phyloP scores from a whole-genome alignment of 2,329 filamentous ascomycete species.

The Metarhizium sp. region DNA sequence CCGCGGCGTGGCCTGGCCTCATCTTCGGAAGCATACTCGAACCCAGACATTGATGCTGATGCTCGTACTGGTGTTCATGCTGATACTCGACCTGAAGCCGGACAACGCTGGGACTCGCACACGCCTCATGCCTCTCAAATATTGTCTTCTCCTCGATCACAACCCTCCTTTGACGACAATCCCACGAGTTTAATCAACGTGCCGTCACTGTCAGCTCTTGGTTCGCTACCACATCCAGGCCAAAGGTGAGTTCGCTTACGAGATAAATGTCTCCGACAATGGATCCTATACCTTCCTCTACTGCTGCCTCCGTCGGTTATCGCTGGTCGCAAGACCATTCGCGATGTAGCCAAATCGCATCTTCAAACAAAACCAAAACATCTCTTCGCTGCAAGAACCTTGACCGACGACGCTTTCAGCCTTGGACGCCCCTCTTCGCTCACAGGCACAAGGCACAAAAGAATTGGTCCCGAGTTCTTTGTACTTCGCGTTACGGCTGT shows the following conservation, averaged over 20 bases:
- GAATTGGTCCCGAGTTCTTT: not conserved
- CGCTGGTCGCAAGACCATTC: not conserved
- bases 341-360: not conserved
- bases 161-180: slow-evolving; percentile 24
- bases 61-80: not conserved
- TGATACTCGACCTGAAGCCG: not conserved
- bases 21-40: slow-evolving; percentile 13
- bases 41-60: slow-evolving; percentile 3
- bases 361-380: not conserved
- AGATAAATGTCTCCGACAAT: not conserved
- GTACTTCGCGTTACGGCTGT: not conserved
- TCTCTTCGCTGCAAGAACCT: not conserved
- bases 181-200: slow-evolving; percentile 21
- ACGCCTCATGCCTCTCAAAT: slow-evolving; percentile 9
- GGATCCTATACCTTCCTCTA: not conserved
- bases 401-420: not conserved
- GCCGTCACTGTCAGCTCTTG: slow-evolving; percentile 11
- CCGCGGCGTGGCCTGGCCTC: slow-evolving; percentile 32
- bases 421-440: not conserved
- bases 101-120: slow-evolving; percentile 1
- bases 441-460: not conserved
- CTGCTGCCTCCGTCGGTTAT: not conserved
- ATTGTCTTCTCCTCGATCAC: slow-evolving; percentile 12
- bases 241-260: slow-evolving; percentile 15
- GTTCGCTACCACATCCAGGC: slow-evolving; percentile 14